Evolutionary conservation across 2,329 filamentous ascomycete genomes (phyloP), one percentile per base, ranked within the genome.

Genomic region (Ophiostoma ips): DNA sequence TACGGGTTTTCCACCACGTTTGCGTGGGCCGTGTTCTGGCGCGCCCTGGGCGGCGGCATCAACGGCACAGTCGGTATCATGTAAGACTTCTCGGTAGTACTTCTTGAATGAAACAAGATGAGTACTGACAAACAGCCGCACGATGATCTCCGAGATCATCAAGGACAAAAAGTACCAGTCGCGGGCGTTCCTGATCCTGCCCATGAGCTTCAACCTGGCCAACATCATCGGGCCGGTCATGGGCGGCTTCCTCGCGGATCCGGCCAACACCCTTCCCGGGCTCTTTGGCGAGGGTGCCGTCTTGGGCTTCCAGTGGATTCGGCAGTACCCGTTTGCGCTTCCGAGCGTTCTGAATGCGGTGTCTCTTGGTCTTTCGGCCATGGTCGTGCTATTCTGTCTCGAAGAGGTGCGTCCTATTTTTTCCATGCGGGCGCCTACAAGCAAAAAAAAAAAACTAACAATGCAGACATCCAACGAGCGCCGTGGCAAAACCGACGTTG

Each of bases 181-280:
- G 0, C 57, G 66, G 2, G 68, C 68, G 1, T 71, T 71, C 41
- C 51, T 70, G 13, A 56, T 70, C n/a, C 53, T 71, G 28, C 68
- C 68, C 4, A 87, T 87, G 81, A 84, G 80, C 21, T 87, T 84
- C 63, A 88, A 87, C 56, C 71, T 80, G 21, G 77, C 77, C 13
- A 69, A 77, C 46, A 77, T 79, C 40, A 66, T 77, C 16, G 75
- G 76, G 0, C 76, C 76, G 1, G 66, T 77, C 10, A 58, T 79
- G 3, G 63, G 69, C 40, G 83, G 83, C 28, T 62, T 84, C 46
- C 66, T 87, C 28, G 81, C 83, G 15, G 79, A 87, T 57, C 82
- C 83, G 0, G 68, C 75, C 6, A 68, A 66, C 7, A 81, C 68
- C 10, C 76, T 84, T 59, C 82, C 83, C 0, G 63, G 64, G 0